Conservation (phyloP, 139 green algal species). For the Tetradesmus obliquus region DNA sequence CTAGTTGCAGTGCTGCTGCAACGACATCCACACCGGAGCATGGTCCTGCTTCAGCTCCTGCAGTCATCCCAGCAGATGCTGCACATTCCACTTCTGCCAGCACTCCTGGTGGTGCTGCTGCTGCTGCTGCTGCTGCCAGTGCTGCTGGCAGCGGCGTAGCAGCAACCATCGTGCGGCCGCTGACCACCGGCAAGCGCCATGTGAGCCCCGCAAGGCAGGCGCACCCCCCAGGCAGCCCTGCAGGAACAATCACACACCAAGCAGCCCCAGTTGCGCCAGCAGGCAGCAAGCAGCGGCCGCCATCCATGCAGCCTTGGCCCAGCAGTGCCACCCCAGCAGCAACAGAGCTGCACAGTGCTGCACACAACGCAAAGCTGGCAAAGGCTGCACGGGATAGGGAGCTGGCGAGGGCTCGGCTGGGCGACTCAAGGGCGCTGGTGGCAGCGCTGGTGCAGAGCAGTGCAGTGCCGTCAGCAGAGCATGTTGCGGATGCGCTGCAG, state of each 20-base stretch:
- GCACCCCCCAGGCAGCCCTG: too few species aligned
- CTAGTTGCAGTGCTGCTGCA: background rate
- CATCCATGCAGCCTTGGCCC: slow-evolving; percentile 17
- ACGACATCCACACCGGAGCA: background rate
- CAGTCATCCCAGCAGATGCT: background rate
- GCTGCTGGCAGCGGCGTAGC: background rate
- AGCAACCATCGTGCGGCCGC: background rate
- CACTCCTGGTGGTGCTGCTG: background rate
- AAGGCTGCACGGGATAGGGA: slow-evolving; percentile 23
- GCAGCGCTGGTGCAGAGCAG: background rate
- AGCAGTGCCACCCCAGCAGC: background rate
- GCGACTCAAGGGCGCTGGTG: background rate
- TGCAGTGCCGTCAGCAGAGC: background rate
- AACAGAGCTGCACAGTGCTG: slow-evolving; percentile 18
- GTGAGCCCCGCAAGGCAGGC: background rate
- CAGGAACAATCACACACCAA: background rate
- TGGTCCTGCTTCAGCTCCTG: background rate
- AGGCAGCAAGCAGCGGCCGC: background rate
- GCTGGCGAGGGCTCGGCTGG: background rate
- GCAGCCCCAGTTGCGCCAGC: background rate
- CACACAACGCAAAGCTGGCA: slow-evolving; percentile 24
- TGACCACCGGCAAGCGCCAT: background rate
- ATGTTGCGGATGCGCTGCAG: slow-evolving; percentile 8
- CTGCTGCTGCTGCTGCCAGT: background rate
- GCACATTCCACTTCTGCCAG: background rate